Evolutionary conservation across 257 asterid species (phyloP), one percentile per base, ranked within the genome.

Genomic region (Fraxinus pennsylvanica): DNA sequence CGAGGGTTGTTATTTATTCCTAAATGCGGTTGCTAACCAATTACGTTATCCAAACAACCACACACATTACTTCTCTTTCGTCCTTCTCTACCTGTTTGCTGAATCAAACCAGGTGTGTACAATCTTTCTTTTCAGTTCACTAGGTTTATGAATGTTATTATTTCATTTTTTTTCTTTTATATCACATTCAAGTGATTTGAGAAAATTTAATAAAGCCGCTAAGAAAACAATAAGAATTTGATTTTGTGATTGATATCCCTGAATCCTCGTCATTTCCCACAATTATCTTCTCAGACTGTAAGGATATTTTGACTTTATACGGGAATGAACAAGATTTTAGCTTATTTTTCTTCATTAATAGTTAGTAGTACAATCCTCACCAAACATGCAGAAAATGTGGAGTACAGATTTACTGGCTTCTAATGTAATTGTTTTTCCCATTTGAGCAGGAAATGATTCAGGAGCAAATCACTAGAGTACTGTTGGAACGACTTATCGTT

Each of bases 31-130:
- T 68, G 99, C 97, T 79, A 96, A 96, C 80, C 99, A 96, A 87
- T 79, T 96, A 43, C 99, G 99, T 6, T 96, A 96, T 81, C 99
- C 99, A 17, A 96, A 96, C 88, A 96, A 87, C 80, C 98, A 96
- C 90, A 96, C 99, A 0, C 97, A 96, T 82, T 93, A 92, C 89
- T 96, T 92, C 94, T 96, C 99, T 71, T 96, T 92, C 84, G 85
- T 93, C 81, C 86, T 96, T 72, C 97, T 96, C 50, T 92, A 91
- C 90, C 89, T 96, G 43, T 96, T 92, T 74, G 89, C 90, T 0
- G 98, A 96, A 82, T 87, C 94, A n/a, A 93, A 89, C 76, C 99
- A 96, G 97, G 99, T 85, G 45, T 2, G 66, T 76, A 43, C 69
- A 8, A 25, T 21, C 32, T 27, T 61, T 22, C 69, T 22, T 61